These are phyloP conservation scores for Pseudevernia furfuracea DNA, from an alignment of 495 filamentous ascomycete genomes.

Conservation along the genomic window DNA sequence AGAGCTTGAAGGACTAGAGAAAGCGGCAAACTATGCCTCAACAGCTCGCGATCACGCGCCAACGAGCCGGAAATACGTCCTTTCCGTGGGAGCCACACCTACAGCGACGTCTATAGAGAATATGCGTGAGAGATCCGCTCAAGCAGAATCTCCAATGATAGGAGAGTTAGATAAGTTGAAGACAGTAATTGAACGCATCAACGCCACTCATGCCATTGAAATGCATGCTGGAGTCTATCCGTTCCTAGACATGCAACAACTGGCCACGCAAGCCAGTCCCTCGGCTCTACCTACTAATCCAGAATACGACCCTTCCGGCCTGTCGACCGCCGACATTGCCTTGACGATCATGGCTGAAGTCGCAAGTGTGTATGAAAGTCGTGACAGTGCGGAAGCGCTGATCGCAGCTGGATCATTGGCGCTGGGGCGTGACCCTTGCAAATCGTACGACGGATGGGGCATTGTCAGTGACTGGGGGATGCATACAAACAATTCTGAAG, in stretches of 20 bases:
- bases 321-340: conserved; percentile 48
- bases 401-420: conserved; percentile 64
- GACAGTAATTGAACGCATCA: conserved; percentile 7
- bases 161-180: conserved; percentile 7
- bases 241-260: conserved; percentile 72
- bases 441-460: conserved; percentile 64
- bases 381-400: conserved; percentile 53
- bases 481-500: conserved; percentile 5
- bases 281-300: conserved; percentile 29
- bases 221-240: conserved; percentile 69
- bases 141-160: not conserved
- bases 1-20: conserved; percentile 54
- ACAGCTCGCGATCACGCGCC: conserved; percentile 13
- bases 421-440: conserved; percentile 69
- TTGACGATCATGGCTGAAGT: conserved; percentile 68
- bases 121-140: conserved; percentile 24
- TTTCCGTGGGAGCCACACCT: conserved; percentile 77
- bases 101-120: conserved; percentile 56
- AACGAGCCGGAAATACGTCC: conserved; percentile 37
- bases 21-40: conserved; percentile 38
- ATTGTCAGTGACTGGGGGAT: conserved; percentile 55
- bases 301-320: conserved; percentile 30
- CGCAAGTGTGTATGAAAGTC: conserved; percentile 56
- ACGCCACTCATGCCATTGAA: conserved; percentile 45
- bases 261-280: conserved; percentile 58